Base-by-base conservation (phyloP, 225 moss, liverwort and hornwort genomes). In the Antitrichia curtipendula region DNA sequence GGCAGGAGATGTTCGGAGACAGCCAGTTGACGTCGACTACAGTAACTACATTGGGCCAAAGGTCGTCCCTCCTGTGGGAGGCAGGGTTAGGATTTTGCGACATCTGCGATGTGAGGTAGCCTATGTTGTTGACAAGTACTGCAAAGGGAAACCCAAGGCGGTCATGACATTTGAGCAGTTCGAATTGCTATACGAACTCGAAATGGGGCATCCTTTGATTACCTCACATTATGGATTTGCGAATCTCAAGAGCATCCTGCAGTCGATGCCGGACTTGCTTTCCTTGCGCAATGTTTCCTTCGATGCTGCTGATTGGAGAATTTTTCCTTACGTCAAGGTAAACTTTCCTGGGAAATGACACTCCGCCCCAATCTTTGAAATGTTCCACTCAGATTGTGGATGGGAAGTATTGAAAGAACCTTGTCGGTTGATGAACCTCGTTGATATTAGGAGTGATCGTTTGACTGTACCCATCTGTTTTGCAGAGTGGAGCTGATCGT, bases 261-360 rank as follows among this genome's bases (percentile, higher is more conserved):
- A 95, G 83, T 91, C 94, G 2, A 96, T 96, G 96, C 96, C 96
- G 63, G 96, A 96, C 82, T 63, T 96, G 32, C 86, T 96, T n/a
- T 90, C 92, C 28, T 66, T 96, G 61, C 91, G 95, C 50, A 92
- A 91, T 45, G 81, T 92, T 76, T 91, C 91, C 64, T 47, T 82
- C 28, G 90, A 88, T 62, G 85, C 75, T 82, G 88, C 91, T 60
- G 91, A 91, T 21, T 88, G 94, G 91, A 94, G 94, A 87, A 90
- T 96, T 66, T 91, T 89, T 49, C 93, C 96, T 78, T 90, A 91
- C 82, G 58, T 87, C 78, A 92, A 90, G 88, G 92, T 92, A 85
- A 81, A 24, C 49, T 66, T 86, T 52, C 34, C 78, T 58, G 58
- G 52, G 18, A 60, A 25, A 73, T 45, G 68, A 38, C 20, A 49